These are phyloP conservation scores for Aquilaria malaccensis DNA, from an alignment of 345 rosid species.

Conservation along the genomic window DNA sequence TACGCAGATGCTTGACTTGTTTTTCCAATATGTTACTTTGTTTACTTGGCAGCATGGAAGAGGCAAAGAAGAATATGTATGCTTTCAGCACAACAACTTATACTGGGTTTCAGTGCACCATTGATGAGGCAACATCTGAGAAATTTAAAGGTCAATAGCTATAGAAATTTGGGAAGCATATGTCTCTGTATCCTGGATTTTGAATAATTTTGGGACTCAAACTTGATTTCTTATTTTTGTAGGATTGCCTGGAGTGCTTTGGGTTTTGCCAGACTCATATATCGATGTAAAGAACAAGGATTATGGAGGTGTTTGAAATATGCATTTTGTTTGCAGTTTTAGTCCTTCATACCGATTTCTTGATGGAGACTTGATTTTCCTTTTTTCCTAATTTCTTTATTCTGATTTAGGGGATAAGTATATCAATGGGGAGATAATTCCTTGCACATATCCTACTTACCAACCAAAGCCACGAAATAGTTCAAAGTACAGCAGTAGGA, in stretches of 20 bases:
- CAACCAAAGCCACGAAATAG: slow-evolving; percentile 72
- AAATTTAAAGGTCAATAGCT: slow-evolving; percentile 63
- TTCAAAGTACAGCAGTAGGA: slow-evolving; percentile 50
- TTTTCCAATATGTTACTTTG: slow-evolving; percentile 4
- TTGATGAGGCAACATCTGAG: slow-evolving; percentile 77
- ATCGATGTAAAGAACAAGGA: slow-evolving; percentile 96
- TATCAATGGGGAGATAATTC: slow-evolving; percentile 86
- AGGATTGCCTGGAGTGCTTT: slow-evolving; percentile 97
- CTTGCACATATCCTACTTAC: slow-evolving; percentile 87
- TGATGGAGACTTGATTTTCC: not conserved
- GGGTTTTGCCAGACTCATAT: slow-evolving; percentile 96
- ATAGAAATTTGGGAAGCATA: not conserved
- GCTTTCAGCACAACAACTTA: slow-evolving; percentile 93
- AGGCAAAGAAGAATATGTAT: slow-evolving; percentile 93
- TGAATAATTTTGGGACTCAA: not conserved
- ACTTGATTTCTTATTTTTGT: slow-evolving; percentile 11
- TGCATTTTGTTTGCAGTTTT: not conserved
- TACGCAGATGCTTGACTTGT: too few species aligned
- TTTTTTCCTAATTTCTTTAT: slow-evolving; percentile 4
- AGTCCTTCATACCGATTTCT: not conserved
- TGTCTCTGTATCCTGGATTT: not conserved
- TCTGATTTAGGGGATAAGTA: slow-evolving; percentile 69
- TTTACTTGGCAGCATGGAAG: slow-evolving; percentile 64
- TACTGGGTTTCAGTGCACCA: slow-evolving; percentile 92
- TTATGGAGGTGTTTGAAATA: slow-evolving; percentile 65